Percentiles rank a stretch among this genome's conserved stretches.
Evolutionary conservation across 768 basidiomycete species (phyloP).

Genomic region (Lactifluus pinguis): DNA sequence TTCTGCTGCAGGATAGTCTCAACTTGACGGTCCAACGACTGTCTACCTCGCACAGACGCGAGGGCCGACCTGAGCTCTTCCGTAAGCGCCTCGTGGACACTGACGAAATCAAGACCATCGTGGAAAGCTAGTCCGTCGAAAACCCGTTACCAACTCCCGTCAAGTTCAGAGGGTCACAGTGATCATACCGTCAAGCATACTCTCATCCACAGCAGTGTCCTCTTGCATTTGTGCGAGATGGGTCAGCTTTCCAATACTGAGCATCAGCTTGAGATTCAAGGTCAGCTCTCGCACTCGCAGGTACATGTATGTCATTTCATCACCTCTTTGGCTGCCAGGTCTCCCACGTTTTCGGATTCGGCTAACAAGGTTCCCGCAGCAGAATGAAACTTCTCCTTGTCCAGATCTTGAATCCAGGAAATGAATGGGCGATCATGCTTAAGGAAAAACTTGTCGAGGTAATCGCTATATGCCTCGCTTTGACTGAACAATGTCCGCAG

Average conservation of each 20-base stretch:
- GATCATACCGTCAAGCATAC: slow-evolving; percentile 45
- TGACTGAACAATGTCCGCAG: slow-evolving; percentile 75
- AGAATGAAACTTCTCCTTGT: slow-evolving; percentile 50
- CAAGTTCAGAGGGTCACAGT: background rate
- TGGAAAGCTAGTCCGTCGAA: slow-evolving; percentile 54
- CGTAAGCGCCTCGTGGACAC: slow-evolving; percentile 65
- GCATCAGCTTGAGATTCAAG: slow-evolving; percentile 53
- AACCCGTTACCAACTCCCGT: background rate
- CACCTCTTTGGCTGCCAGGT: slow-evolving; percentile 73
- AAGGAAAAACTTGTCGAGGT: slow-evolving; percentile 68
- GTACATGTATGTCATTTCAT: slow-evolving; percentile 17
- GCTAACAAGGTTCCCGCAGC: slow-evolving; percentile 55
- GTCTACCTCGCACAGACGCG: slow-evolving; percentile 42
- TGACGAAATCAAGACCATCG: slow-evolving; percentile 78
- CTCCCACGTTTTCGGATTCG: slow-evolving; percentile 49
- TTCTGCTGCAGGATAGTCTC: slow-evolving; percentile 51
- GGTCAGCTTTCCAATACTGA: slow-evolving; percentile 84
- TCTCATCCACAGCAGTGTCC: slow-evolving; percentile 37
- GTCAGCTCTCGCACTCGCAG: background rate
- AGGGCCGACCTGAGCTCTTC: slow-evolving; percentile 49
- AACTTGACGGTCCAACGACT: slow-evolving; percentile 59
- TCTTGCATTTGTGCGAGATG: slow-evolving; percentile 59
- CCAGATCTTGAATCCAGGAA: slow-evolving; percentile 86
- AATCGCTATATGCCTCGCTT: slow-evolving; percentile 47
- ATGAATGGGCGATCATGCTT: slow-evolving; percentile 47